phyloP scores from a whole-genome alignment of 192 early-diverging fungal species.

The Podila epicladia region DNA sequence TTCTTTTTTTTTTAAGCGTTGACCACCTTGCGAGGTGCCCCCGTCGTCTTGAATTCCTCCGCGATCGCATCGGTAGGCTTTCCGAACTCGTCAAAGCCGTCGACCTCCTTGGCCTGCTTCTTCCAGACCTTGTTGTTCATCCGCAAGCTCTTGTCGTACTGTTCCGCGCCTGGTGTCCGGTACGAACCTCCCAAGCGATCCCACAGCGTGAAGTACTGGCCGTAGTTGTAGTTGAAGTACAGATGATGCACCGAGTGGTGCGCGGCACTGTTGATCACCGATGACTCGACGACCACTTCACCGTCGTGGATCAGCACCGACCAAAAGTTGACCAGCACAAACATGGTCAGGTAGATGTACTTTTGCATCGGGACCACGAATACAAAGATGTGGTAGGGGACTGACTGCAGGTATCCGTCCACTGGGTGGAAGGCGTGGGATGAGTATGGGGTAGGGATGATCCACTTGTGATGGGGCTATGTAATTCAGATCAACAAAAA shows the following conservation, averaged over 20 bases:
- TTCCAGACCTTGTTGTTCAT: conserved; percentile 71
- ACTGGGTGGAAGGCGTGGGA: conserved; percentile 95
- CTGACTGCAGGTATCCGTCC: conserved; percentile 95
- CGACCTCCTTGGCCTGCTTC: conserved; percentile 71
- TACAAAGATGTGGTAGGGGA: conserved; percentile 95
- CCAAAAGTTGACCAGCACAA: conserved; percentile 94
- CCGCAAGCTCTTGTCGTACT: conserved; percentile 67
- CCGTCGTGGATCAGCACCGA: conserved; percentile 98
- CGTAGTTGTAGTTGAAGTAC: conserved; percentile 99
- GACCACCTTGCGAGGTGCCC: conserved; percentile 11
- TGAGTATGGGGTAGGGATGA: conserved; percentile 94
- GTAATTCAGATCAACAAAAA: neutral
- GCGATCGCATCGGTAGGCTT: conserved; percentile 34
- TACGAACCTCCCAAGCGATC: conserved; percentile 77
- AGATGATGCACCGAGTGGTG: conserved; percentile 98
- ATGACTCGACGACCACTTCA: conserved; percentile 74
- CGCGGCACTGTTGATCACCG: conserved; percentile 86
- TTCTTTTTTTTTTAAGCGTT: neutral
- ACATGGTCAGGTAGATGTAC: conserved; percentile 87
- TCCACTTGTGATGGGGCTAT: conserved; percentile 66
- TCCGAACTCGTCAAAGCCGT: conserved; percentile 59
- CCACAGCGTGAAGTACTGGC: conserved; percentile 98
- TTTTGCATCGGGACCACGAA: conserved; percentile 93
- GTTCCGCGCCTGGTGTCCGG: conserved; percentile 72
- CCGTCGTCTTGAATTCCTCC: conserved; percentile 9